Base-by-base conservation (phyloP, 768 basidiomycete species). In the Tylopilus felleus region DNA sequence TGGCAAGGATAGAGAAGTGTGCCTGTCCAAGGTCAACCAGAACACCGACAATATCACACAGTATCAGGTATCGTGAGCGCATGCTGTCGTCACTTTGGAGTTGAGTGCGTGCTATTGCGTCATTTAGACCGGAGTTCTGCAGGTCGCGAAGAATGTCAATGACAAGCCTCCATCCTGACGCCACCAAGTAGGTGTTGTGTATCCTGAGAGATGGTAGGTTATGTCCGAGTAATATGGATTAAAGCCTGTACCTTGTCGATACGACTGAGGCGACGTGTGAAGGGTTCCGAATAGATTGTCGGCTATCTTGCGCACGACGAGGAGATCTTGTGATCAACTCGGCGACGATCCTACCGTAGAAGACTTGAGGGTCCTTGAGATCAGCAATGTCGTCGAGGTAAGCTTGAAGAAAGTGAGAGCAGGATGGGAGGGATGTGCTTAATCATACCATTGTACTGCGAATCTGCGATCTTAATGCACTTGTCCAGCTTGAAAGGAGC, bases 151-250 rank as follows among this genome's bases (percentile, higher is more conserved):
- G 72, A 29, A 75, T 74, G 53, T 84, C 76, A 4, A 77, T 68
- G n/a, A 88, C 82, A 45, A 92, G 72, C 58, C 79, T 88, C 91
- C 91, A 93, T 1, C 82, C 86, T 16, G 88, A 83, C n/a, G 90
- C 86, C 31, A 92, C 75, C 80, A 88, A 81, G 68, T 90, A 91
- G 8, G 82, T 69, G 65, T 93, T 93, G 69, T 93, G 90, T 50
- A 93, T 77, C 68, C 90, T 93, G 60, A 39, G 48, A 31, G 23
- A 57, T 36, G 51, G 50, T 60, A 25, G 27, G 56, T 52, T 3
- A 36, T 19, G 51, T 23, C 17, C 46, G 31, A 22, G 49, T 16
- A 19, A 55, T 49, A 52, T 8, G 25, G 28, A 59, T 33, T 33
- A 29, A 17, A 55, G 45, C 49, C 66, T 10, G 14, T 66, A 86